phyloP scores from a whole-genome alignment of 2,329 filamentous ascomycete species.

The Talaromyces verruculosus region DNA sequence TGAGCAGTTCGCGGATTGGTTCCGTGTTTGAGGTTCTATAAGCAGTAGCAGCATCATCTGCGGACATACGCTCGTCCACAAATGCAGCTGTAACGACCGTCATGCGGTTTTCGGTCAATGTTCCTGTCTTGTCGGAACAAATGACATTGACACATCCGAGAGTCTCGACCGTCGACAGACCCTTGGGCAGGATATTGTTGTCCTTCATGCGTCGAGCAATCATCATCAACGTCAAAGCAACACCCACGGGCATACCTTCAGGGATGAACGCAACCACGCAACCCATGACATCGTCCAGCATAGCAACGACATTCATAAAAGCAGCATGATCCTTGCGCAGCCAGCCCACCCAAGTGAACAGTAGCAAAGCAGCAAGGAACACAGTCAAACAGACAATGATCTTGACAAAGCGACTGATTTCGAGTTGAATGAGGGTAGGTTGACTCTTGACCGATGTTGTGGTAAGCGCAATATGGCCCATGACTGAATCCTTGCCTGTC shows the following conservation, averaged over 20 bases:
- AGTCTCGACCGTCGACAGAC: slow-evolving; percentile 74
- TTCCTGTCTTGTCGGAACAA: slow-evolving; percentile 75
- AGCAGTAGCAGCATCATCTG: slow-evolving; percentile 51
- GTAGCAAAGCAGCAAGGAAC: slow-evolving; percentile 55
- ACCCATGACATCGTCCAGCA: slow-evolving; percentile 72
- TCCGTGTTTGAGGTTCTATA: slow-evolving; percentile 33
- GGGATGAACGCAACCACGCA: slow-evolving; percentile 78
- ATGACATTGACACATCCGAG: slow-evolving; percentile 72
- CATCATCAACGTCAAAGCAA: slow-evolving; percentile 72
- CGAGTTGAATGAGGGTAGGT: slow-evolving; percentile 68
- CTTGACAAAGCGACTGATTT: slow-evolving; percentile 70
- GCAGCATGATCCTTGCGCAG: slow-evolving; percentile 62
- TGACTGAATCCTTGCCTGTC: slow-evolving; percentile 71
- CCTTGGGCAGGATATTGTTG: slow-evolving; percentile 76
- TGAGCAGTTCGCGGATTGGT: slow-evolving; percentile 59
- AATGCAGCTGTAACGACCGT: slow-evolving; percentile 66
- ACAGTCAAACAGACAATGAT: slow-evolving; percentile 70
- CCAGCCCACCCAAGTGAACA: slow-evolving; percentile 64
- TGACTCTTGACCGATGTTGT: slow-evolving; percentile 69
- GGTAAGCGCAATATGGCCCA: slow-evolving; percentile 72
- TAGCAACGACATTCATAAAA: slow-evolving; percentile 70
- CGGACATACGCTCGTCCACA: slow-evolving; percentile 52
- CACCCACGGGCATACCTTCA: slow-evolving; percentile 69
- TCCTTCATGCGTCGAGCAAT: slow-evolving; percentile 73
- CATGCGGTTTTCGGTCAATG: slow-evolving; percentile 65